Percentiles rank a stretch among this genome's conserved stretches.
phyloP scores from a whole-genome alignment of 2,329 filamentous ascomycete genomes.

The Coniochaeta pulveracea region DNA sequence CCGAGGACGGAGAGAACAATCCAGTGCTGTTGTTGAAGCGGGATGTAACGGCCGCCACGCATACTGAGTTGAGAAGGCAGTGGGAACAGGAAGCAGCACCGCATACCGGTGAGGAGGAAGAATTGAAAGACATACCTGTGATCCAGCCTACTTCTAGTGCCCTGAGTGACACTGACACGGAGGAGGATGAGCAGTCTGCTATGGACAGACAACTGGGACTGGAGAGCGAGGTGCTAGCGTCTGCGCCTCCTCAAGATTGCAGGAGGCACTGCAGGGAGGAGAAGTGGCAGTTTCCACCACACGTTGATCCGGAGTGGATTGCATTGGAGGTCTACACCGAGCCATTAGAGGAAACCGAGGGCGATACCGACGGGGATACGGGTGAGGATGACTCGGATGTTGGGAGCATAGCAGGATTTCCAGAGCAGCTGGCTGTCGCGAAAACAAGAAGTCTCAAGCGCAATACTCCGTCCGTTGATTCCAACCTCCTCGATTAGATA shows the following conservation, averaged over 20 bases:
- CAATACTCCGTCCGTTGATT: conserved; percentile 21
- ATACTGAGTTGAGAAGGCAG: conserved; percentile 27
- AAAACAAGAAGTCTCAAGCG: neutral
- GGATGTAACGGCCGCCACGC: conserved; percentile 52
- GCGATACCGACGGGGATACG: conserved; percentile 30
- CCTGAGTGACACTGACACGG: conserved; percentile 6
- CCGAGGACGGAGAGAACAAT: conserved; percentile 53
- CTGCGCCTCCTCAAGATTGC: conserved; percentile 2
- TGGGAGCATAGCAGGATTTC: neutral
- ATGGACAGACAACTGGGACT: conserved; percentile 33
- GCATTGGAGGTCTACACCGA: conserved; percentile 78
- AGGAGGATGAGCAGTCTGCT: conserved; percentile 26
- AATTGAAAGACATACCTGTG: too few relatives aligned
- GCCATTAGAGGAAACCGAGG: too few relatives aligned
- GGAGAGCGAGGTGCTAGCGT: conserved; percentile 17
- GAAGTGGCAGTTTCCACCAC: conserved; percentile 53
- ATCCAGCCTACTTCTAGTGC: neutral
- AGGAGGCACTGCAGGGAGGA: conserved; percentile 2
- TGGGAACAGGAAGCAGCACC: conserved; percentile 6
- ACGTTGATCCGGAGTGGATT: conserved; percentile 83
- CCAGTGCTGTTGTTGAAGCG: conserved; percentile 66
- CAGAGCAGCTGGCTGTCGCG: neutral
- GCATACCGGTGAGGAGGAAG: neutral
- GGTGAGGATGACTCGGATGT: conserved; percentile 17
- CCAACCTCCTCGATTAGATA: conserved; percentile 27